Evolutionary conservation across 768 basidiomycete genomes (phyloP).

Genomic region (Termitomyces sp.): DNA sequence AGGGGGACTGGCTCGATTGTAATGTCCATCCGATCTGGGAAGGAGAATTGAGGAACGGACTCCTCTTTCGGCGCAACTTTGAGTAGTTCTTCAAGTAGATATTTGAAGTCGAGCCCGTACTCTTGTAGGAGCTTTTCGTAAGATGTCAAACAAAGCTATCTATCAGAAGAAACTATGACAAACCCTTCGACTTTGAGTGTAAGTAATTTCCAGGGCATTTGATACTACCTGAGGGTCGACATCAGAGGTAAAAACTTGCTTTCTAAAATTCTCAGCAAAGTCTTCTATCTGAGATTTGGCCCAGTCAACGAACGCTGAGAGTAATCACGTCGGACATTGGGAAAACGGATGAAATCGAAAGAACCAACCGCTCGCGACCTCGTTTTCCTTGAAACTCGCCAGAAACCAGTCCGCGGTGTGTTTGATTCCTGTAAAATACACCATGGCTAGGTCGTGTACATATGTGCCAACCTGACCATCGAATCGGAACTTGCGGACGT

Average conservation of each 20-base stretch:
- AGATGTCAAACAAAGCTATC: not conserved
- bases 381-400: conserved; percentile 92
- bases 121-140: conserved; percentile 72
- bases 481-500: conserved; percentile 84
- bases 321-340: not conserved
- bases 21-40: conserved; percentile 23
- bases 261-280: conserved; percentile 81
- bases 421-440: conserved; percentile 92
- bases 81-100: conserved; percentile 76
- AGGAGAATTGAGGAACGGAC: conserved; percentile 24
- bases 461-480: conserved; percentile 87
- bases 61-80: conserved; percentile 33
- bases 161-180: conserved; percentile 8
- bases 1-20: conserved; percentile 19
- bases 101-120: conserved; percentile 91
- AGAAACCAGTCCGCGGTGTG: conserved; percentile 99
- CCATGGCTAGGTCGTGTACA: conserved; percentile 80
- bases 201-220: conserved; percentile 74
- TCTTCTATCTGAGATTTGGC: conserved; percentile 78
- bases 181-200: conserved; percentile 81
- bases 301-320: conserved; percentile 92
- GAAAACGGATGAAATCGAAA: not conserved
- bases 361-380: conserved; percentile 84
- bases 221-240: conserved; percentile 65
- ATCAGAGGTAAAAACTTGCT: conserved; percentile 87